Conservation (phyloP, 805 yeast genomes). For the Starmerella potacharoeniae region DNA sequence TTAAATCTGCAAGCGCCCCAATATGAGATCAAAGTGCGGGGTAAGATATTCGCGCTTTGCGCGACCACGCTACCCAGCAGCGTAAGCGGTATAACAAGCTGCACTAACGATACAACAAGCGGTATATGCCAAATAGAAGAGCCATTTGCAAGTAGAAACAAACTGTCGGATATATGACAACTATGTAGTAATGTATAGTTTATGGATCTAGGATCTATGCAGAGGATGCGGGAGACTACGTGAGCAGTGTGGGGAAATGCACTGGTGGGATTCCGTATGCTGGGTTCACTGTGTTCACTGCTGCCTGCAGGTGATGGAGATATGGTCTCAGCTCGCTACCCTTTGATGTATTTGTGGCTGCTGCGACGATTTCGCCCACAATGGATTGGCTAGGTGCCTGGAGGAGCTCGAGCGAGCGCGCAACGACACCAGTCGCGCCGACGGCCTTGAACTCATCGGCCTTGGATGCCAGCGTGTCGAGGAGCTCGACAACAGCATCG, state of each 20-base stretch:
- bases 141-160: too few species aligned
- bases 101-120: too few species aligned
- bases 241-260: conserved; percentile 1
- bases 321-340: background rate
- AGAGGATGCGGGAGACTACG: background rate
- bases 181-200: background rate
- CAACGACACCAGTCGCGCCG: background rate
- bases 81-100: too few species aligned
- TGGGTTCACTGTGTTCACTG: background rate
- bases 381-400: conserved; percentile 1
- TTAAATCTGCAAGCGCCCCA: too few species aligned
- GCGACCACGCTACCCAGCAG: too few species aligned
- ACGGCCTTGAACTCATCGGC: background rate
- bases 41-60: too few species aligned
- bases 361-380: background rate
- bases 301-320: background rate
- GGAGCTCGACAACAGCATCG: background rate
- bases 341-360: background rate
- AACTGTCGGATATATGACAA: too few species aligned
- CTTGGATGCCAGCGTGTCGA: background rate
- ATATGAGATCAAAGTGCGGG: too few species aligned
- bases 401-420: background rate
- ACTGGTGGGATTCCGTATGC: conserved; percentile 3
- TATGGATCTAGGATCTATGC: background rate
- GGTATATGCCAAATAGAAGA: too few species aligned